Evolutionary conservation across 2,329 filamentous ascomycete species (phyloP).

Genomic region (Beauveria brongniartii): DNA sequence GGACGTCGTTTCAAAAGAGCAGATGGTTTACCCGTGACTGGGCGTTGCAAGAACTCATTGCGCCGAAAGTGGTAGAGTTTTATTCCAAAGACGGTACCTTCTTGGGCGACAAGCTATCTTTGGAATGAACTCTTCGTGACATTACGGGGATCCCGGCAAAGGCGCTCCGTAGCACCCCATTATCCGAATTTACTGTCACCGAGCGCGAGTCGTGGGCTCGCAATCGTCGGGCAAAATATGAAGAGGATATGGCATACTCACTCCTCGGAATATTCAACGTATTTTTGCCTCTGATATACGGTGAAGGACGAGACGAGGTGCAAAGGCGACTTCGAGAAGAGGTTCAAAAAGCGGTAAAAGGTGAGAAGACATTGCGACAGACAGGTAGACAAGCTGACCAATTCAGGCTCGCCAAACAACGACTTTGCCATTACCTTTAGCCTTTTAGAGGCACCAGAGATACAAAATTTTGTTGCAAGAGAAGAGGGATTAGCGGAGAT

Average conservation of each 20-base stretch:
- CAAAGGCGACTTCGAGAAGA: conserved; percentile 14
- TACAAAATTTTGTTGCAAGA: conserved; percentile 15
- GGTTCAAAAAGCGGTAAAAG: background rate
- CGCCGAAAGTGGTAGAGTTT: conserved; percentile 16
- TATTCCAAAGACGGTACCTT: background rate
- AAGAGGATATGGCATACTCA: conserved; percentile 19
- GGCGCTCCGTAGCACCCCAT: background rate
- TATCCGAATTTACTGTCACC: conserved; percentile 10
- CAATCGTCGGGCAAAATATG: conserved; percentile 13
- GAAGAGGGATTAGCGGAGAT: conserved; percentile 15
- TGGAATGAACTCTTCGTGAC: background rate
- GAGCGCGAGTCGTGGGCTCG: conserved; percentile 20
- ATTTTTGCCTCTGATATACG: conserved; percentile 21
- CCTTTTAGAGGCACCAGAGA: too few relatives aligned
- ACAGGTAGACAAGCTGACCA: too few relatives aligned
- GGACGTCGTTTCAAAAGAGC: conserved; percentile 1
- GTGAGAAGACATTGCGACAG: too few relatives aligned
- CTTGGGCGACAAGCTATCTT: background rate
- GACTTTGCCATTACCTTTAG: too few relatives aligned
- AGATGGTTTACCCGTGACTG: conserved; percentile 37
- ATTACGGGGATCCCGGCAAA: background rate
- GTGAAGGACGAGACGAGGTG: conserved; percentile 15
- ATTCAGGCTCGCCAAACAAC: too few relatives aligned
- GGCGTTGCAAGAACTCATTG: conserved; percentile 61
- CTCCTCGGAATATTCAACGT: conserved; percentile 21